Conservation (phyloP, 2,329 filamentous ascomycete species). For the Cryphonectria parasitica region DNA sequence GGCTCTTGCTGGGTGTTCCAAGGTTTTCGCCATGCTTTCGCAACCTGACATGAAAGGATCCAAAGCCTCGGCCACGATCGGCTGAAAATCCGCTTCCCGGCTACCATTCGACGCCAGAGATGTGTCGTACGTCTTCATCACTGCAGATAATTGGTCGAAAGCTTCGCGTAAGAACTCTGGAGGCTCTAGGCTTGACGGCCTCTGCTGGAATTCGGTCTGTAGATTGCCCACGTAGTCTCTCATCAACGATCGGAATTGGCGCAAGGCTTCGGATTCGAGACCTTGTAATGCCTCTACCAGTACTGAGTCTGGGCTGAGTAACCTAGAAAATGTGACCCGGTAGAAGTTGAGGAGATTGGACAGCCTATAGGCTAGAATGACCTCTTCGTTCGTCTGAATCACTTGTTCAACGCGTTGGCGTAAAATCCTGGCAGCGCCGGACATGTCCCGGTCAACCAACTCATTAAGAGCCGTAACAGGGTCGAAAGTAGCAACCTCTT, state of each 20-base stretch:
- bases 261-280: slow-evolving; percentile 76
- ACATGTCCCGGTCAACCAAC: slow-evolving; percentile 83
- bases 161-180: slow-evolving; percentile 82
- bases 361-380: slow-evolving; percentile 85
- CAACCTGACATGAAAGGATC: slow-evolving; percentile 85
- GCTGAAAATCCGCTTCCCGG: slow-evolving; percentile 71
- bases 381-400: slow-evolving; percentile 89
- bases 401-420: slow-evolving; percentile 89
- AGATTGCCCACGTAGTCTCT: slow-evolving; percentile 77
- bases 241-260: slow-evolving; percentile 81
- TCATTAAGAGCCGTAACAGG: slow-evolving; percentile 80
- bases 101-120: slow-evolving; percentile 67
- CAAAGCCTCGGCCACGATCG: slow-evolving; percentile 76
- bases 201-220: slow-evolving; percentile 71
- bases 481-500: slow-evolving; percentile 65
- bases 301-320: slow-evolving; percentile 71
- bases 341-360: slow-evolving; percentile 91
- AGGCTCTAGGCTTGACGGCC: slow-evolving; percentile 73
- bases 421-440: slow-evolving; percentile 80
- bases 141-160: slow-evolving; percentile 73
- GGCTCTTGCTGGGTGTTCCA: slow-evolving; percentile 62
- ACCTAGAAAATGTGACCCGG: slow-evolving; percentile 77
- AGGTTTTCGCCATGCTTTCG: slow-evolving; percentile 65
- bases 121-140: slow-evolving; percentile 87
- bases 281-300: slow-evolving; percentile 70